These are phyloP conservation scores for Kazachstania africana DNA, from an alignment of 805 yeast species.

Conservation along the genomic window DNA sequence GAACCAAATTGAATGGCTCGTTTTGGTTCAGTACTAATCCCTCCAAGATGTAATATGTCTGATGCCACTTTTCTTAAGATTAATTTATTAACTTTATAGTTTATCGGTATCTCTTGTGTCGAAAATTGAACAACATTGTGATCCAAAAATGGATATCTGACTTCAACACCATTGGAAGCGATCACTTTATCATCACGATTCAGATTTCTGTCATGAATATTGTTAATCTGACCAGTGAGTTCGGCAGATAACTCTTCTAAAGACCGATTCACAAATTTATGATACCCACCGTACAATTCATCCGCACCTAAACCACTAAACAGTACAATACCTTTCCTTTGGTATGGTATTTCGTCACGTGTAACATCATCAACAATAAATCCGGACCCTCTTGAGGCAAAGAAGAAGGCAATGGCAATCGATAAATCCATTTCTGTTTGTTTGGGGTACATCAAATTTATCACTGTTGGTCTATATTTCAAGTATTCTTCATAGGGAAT, in stretches of 20 bases:
- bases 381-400: conserved; percentile 62
- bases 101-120: conserved; percentile 37
- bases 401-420: conserved; percentile 89
- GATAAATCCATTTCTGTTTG: conserved; percentile 91
- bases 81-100: conserved; percentile 38
- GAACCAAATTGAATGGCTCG: conserved; percentile 97
- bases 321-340: conserved; percentile 53
- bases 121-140: conserved; percentile 42
- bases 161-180: conserved; percentile 78
- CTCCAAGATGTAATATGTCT: conserved; percentile 32
- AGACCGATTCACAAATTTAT: conserved; percentile 51
- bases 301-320: conserved; percentile 96
- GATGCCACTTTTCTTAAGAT: conserved; percentile 53
- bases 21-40: conserved; percentile 65
- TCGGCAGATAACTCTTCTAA: conserved; percentile 41
- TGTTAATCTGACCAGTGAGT: conserved; percentile 55
- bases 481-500: conserved; percentile 61
- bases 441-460: conserved; percentile 65
- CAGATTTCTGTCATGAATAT: conserved; percentile 68
- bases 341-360: conserved; percentile 22
- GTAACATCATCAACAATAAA: conserved; percentile 7
- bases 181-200: conserved; percentile 90
- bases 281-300: conserved; percentile 92
- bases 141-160: conserved; percentile 79
- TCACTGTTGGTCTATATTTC: conserved; percentile 38